Conservation (phyloP, 768 basidiomycete genomes). For the Mycena sanguinolenta region DNA sequence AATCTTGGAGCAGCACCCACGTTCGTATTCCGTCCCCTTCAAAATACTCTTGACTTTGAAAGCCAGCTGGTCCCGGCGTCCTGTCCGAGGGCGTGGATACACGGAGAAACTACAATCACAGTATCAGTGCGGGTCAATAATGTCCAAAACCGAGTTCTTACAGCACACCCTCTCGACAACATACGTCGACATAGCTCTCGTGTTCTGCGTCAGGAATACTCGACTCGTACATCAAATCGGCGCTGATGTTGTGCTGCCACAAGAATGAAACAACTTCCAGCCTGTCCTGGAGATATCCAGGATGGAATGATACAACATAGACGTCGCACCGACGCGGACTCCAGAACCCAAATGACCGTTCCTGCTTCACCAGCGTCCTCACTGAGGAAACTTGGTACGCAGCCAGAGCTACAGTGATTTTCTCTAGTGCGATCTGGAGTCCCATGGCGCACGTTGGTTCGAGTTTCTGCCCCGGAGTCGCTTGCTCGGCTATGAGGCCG, state of each 20-base stretch:
- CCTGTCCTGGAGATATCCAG: slow-evolving; percentile 81
- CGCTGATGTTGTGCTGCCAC: slow-evolving; percentile 87
- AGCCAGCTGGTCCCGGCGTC: slow-evolving; percentile 70
- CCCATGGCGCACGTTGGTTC: slow-evolving; percentile 77
- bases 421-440: slow-evolving; percentile 83
- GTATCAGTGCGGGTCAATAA: neutral
- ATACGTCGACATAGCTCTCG: slow-evolving; percentile 76
- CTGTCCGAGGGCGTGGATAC: slow-evolving; percentile 65
- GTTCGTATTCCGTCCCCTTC: slow-evolving; percentile 81
- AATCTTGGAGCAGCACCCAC: slow-evolving; percentile 52
- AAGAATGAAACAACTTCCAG: slow-evolving; percentile 82
- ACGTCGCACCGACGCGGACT: slow-evolving; percentile 92
- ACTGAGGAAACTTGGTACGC: slow-evolving; percentile 78
- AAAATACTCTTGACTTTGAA: slow-evolving; percentile 90
- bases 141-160: slow-evolving; percentile 49
- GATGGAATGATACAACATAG: slow-evolving; percentile 84
- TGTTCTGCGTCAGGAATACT: slow-evolving; percentile 73
- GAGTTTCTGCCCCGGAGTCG: slow-evolving; percentile 64
- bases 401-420: slow-evolving; percentile 78
- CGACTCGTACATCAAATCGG: slow-evolving; percentile 90
- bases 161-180: slow-evolving; percentile 88
- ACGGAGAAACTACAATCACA: slow-evolving; percentile 53
- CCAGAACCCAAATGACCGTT: slow-evolving; percentile 89
- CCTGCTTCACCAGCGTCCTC: slow-evolving; percentile 79
- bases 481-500: slow-evolving; percentile 72